A percentile compares a stretch with the other conserved stretches of the same genome.
Conservation (phyloP, 345 rosid species). For the Raphanus raphanistrum region DNA sequence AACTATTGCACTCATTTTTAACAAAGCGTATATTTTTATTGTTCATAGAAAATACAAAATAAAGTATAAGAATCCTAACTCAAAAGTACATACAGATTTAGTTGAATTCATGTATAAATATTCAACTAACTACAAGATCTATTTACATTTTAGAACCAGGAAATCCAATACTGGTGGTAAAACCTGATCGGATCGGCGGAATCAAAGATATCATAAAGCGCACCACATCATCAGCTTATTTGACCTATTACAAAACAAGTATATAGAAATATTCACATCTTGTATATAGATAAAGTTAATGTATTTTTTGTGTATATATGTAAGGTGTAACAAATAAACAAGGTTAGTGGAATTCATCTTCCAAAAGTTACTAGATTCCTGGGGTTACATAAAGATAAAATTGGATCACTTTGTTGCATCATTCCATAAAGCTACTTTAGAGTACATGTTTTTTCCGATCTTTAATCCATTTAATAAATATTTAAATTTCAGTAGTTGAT, state of each 20-base stretch:
- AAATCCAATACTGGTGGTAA: not conserved
- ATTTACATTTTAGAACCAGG: not conserved
- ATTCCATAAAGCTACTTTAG: slow-evolving; percentile 37
- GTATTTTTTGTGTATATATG: slow-evolving; percentile 5
- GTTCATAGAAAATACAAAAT: not conserved
- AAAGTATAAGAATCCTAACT: not conserved
- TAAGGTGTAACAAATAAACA: slow-evolving; percentile 12
- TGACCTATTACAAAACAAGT: slow-evolving; percentile 34
- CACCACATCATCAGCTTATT: slow-evolving; percentile 28
- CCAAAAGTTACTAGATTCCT: slow-evolving; percentile 41
- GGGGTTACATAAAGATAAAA: slow-evolving; percentile 34
- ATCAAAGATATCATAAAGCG: slow-evolving; percentile 30
- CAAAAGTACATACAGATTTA: not conserved
- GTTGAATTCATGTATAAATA: not conserved
- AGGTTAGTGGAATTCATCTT: slow-evolving; percentile 37
- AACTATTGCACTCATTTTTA: not conserved
- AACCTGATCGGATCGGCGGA: slow-evolving; percentile 29
- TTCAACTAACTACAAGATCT: not conserved
- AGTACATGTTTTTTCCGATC: slow-evolving; percentile 27
- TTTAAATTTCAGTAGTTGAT: not conserved
- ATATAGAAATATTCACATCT: slow-evolving; percentile 1
- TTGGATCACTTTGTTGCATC: slow-evolving; percentile 37
- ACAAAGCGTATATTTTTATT: not conserved
- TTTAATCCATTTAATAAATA: slow-evolving; percentile 6
- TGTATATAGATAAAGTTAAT: not conserved